Base-by-base conservation (phyloP, 345 rosid genomes). In the Erodium maritimum region DNA sequence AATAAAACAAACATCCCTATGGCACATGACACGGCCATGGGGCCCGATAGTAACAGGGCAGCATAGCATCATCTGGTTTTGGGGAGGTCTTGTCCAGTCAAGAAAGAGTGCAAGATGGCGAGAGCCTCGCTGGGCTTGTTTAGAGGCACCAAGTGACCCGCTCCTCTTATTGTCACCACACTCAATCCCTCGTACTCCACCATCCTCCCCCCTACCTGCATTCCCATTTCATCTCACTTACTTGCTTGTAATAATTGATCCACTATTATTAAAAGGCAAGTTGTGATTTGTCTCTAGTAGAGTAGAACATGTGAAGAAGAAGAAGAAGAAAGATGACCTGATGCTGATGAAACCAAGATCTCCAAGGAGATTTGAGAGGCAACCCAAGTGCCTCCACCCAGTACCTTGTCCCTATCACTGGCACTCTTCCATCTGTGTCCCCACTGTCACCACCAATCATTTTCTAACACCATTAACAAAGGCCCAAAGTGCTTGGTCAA, bases 131-230 rank as follows among this genome's bases (percentile, higher is more conserved):
- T 62, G 61, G 86, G 90, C 71, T 79, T 79, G 70, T 75, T 59
- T 33, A 71, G 67, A 10, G 90, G 87, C 46, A 84, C 87, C 72
- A 77, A 62, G 66, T 81, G 90, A 34, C 90, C 87, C 0, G 90
- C 86, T 42, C 86, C 84, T 63, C 90, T 76, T 59, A 83, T 82
- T 0, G 86, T 83, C 61, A 75, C 76, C 0, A 76, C 52, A 22
- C 79, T 73, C 64, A 84, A 50, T 19, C 90, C 90, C 9, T 73
- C 72, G 54, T 73, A 81, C 65, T 77, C 84, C 55, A 75, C 73
- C 18, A 81, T 64, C 73, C 84, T 79, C 69, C 90, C 86, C 59
- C 78, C 90, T 1, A 83, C 86, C 88, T 80, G 70, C 58, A 53
- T 29, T 29, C 37, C 37, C 5, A 29, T 1, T 11, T 11, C 37